Percentiles rank a stretch among this genome's conserved stretches.
Evolutionary conservation across 2,329 filamentous ascomycete genomes (phyloP).

Genomic region (Clonostachys rosea): DNA sequence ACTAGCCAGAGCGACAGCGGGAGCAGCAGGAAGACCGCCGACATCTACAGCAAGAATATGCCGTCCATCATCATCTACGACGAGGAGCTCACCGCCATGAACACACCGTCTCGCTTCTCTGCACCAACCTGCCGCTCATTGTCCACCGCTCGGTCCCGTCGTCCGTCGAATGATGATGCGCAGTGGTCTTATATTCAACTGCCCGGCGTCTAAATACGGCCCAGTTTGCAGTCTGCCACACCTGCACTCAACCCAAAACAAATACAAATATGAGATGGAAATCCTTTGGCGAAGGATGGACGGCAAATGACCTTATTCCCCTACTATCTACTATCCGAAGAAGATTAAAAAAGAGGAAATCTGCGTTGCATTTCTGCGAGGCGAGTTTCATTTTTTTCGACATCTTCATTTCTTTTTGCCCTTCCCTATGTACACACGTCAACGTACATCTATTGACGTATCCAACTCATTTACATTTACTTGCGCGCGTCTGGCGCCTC

Average conservation of each 20-base stretch:
- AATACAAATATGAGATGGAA: too few species aligned
- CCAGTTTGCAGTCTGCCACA: too few species aligned
- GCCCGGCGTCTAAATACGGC: slow-evolving; percentile 20
- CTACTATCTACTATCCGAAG: neutral
- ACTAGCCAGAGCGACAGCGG: slow-evolving; percentile 1
- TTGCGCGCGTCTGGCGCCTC: too few species aligned
- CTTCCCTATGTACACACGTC: too few species aligned
- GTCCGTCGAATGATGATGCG: slow-evolving; percentile 12
- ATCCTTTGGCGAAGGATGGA: neutral
- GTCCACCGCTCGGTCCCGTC: slow-evolving; percentile 10
- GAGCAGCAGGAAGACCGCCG: slow-evolving; percentile 6
- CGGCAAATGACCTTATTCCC: neutral
- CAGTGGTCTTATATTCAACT: slow-evolving; percentile 28
- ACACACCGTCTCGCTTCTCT: slow-evolving; percentile 15
- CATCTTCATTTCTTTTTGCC: too few species aligned
- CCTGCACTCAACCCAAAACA: neutral
- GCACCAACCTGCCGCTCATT: slow-evolving; percentile 3
- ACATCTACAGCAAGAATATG: slow-evolving; percentile 10
- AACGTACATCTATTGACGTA: too few species aligned
- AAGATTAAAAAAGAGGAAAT: too few species aligned
- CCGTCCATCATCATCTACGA: slow-evolving; percentile 31
- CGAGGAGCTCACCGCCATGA: slow-evolving; percentile 22
- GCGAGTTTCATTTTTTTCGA: too few species aligned
- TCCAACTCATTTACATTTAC: too few species aligned
- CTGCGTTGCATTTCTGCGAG: too few species aligned